Base-by-base conservation (phyloP, 148 eudicot genomes). In the Arctostaphylos glauca region DNA sequence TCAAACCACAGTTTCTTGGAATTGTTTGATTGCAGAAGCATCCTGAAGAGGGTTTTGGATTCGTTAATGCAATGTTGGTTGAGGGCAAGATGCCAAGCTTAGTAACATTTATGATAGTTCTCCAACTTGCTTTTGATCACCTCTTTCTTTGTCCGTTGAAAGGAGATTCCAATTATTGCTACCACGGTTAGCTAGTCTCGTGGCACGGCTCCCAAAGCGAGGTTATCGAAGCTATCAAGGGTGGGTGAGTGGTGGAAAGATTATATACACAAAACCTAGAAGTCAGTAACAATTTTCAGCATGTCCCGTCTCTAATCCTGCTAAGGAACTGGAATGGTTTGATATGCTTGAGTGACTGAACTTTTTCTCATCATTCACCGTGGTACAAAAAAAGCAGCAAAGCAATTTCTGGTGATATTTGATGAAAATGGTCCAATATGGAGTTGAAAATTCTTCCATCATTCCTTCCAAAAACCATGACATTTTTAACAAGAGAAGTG, bases 1-100 rank as follows among this genome's bases (percentile, higher is more conserved):
- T 62, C 84, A 77, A 85, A 91, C 88, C 38, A 85, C 90, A 2
- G 85, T 91, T 75, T 83, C 87, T 15, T 91, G 94, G 94, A 91
- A 90, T 84, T 77, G 86, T 38, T 68, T 91, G 80, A 83, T 91
- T 68, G 80, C 86, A 47, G 94, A 53, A 82, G 70, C 83, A 80
- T 14, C 83, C 81, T 31, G 70, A 77, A 48, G 87, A 83, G 83
- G 92, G 86, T 49, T 68, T 91, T 47, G 12, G 9, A 67, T 84
- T 87, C 62, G 86, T 91, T n/a, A 50, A 18, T 54, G 74, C 49
- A 81, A 90, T 91, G 92, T 81, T 87, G 53, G 38, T 71, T 48
- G 92, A 88, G 55, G 88, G 84, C 68, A 16, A 68, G 49, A 64
- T 86, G 59, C 89, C 91, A 19, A 91, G 88, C 79, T 48, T 62